Evolutionary conservation across 495 filamentous ascomycete genomes (phyloP), one percentile per base, ranked within the genome.

Genomic region (Pyrenula massariospora): DNA sequence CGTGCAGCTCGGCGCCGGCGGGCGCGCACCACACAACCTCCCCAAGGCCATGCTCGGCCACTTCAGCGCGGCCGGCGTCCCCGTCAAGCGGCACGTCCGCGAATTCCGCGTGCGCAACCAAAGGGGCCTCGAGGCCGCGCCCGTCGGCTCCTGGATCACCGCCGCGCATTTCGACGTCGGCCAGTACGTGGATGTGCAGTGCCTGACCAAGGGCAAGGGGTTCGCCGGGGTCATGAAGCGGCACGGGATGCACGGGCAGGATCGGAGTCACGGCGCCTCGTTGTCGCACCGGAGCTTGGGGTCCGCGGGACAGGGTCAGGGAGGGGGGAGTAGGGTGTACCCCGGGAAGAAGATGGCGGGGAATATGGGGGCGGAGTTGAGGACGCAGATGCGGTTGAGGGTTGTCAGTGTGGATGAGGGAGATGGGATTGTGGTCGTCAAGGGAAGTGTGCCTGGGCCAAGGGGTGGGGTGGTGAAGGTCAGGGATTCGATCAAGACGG

Each of bases 301-400:
- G 75, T 91, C 88, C 2, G 74, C 81, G 12, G 93, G 93, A 60
- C 88, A 84, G 42, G 84, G 84, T 63, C 93, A 98, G 69, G 93
- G 93, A 60, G 83, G 87, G 67, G 93, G 93, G 68, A 93, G 88
- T 49, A 77, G 93, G 62, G 93, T 98, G 48, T 80, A 86, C 57
- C 93, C 93, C 0, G 93, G 93, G 53, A 98, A 98, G 83, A 89
- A 88, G 70, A 98, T 98, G 93, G 82, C 93, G 21, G 93, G 93
- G 56, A 80, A 88, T 50, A 96, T 98, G 93, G 93, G 93, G 22
- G 84, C 84, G 56, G 76, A 91, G 68, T 81, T 82, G 60, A 86
- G 89, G 49, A 98, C 93, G 42, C 75, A 89, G 19, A 91, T 96
- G 77, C 94, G 94, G 67, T 70, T 95, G 60, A 88, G 87, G 71